Base-by-base conservation (phyloP, 2,329 filamentous ascomycete genomes). In the Neoarthrinium moseri region DNA sequence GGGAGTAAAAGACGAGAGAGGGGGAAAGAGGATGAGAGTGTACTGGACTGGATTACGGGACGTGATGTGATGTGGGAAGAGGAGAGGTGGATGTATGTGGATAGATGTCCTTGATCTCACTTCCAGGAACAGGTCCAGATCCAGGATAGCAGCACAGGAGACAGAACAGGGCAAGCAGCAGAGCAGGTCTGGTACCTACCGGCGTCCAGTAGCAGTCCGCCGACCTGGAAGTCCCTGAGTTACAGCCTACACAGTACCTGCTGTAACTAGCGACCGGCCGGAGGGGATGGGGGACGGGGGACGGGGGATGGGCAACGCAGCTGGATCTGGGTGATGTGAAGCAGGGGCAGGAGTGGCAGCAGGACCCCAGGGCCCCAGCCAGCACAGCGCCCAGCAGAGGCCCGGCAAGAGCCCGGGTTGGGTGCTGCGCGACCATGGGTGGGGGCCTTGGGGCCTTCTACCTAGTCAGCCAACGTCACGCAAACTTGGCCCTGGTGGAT, bases 1-100 rank as follows among this genome's bases (percentile, higher is more conserved):
- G 52, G 52, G 53, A 53, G 59, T 56, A 51, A 51, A 53, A 55
- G 48, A 44, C 51, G 54, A 53, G 51, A 49, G 48, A 47, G 51
- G 53, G 36, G 46, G 51, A 45, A 45, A 51, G 52, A 46, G 50
- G 45, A 46, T n/a, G n/a, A n/a, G n/a, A n/a, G n/a, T n/a, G n/a
- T n/a, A n/a, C n/a, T n/a, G n/a, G n/a, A n/a, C n/a, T n/a, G n/a
- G n/a, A n/a, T n/a, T n/a, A n/a, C n/a, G n/a, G n/a, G n/a, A n/a
- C n/a, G n/a, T n/a, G n/a, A n/a, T n/a, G n/a, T n/a, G n/a, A n/a
- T n/a, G n/a, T n/a, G n/a, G n/a, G n/a, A n/a, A n/a, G 43, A 44
- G 22, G n/a, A 29, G 37, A 29, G 37, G 15, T 29, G 13, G 29
- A 35, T 45, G 26, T 36, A 32, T 26, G 32, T 36, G 41, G 41